phyloP scores from a whole-genome alignment of 2,329 filamentous ascomycete species.

The Thermoascus crustaceus region DNA sequence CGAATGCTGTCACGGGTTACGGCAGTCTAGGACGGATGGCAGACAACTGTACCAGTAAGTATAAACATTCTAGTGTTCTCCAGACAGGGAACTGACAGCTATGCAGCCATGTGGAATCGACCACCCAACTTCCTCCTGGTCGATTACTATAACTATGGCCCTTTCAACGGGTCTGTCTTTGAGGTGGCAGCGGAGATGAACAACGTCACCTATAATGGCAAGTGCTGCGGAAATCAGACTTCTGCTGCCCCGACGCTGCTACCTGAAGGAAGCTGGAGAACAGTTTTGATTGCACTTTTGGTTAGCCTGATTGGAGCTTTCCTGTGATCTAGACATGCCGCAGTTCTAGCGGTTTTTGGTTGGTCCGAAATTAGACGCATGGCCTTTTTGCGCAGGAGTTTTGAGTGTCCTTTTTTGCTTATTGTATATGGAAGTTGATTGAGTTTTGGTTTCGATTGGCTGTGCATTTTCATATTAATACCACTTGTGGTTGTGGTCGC shows the following conservation, averaged over 20 bases:
- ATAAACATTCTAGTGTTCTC: no score
- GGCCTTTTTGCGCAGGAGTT: not conserved
- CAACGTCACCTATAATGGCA: conserved; percentile 57
- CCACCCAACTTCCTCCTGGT: conserved; percentile 73
- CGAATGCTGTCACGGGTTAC: conserved; percentile 57
- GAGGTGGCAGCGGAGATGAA: conserved; percentile 63
- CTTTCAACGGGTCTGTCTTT: conserved; percentile 65
- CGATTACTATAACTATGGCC: conserved; percentile 73
- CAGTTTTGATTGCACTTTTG: not conserved
- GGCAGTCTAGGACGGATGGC: conserved; percentile 60
- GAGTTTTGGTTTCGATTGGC: no score
- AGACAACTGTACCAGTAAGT: conserved; percentile 49
- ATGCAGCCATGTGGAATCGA: conserved; percentile 49
- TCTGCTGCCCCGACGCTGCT: conserved; percentile 20
- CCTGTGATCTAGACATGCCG: conserved; percentile 1
- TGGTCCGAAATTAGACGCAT: not conserved
- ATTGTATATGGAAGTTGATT: conserved; percentile 2
- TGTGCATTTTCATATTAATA: no score
- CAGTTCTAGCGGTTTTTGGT: not conserved
- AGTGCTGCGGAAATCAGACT: conserved; percentile 27
- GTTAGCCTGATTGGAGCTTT: not conserved
- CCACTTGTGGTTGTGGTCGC: no score
- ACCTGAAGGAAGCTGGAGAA: conserved; percentile 5
- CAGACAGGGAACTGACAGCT: conserved; percentile 9
- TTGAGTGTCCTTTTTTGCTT: not conserved